phyloP scores from a whole-genome alignment of 2,329 filamentous ascomycete genomes.

The Aspergillus eucalypticola region DNA sequence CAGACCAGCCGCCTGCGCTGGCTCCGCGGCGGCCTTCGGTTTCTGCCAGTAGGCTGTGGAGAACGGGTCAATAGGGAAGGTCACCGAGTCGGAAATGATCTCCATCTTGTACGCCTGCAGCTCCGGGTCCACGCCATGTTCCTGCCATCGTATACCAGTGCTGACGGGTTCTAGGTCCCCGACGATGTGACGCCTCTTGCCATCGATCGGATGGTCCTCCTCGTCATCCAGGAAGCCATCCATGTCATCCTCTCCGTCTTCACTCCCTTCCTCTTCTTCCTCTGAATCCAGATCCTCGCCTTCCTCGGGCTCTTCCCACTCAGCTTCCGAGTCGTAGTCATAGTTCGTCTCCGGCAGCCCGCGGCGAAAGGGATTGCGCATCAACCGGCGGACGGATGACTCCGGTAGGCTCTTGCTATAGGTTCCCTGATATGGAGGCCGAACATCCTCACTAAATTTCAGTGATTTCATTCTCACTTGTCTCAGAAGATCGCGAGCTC shows the following conservation, averaged over 20 bases:
- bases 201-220: conserved; percentile 62
- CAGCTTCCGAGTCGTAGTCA: conserved; percentile 66
- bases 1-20: conserved; percentile 20
- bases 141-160: conserved; percentile 83
- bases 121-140: conserved; percentile 49
- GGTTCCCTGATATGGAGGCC: conserved; percentile 64
- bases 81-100: conserved; percentile 60
- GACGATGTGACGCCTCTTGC: conserved; percentile 59
- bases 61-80: conserved; percentile 77
- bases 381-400: conserved; percentile 46
- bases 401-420: conserved; percentile 54
- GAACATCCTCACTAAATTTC: conserved; percentile 62
- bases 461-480: conserved; percentile 59
- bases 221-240: conserved; percentile 88
- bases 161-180: conserved; percentile 73
- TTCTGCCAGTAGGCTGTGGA: conserved; percentile 75
- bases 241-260: conserved; percentile 78
- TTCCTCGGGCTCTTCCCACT: conserved; percentile 71
- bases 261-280: conserved; percentile 62
- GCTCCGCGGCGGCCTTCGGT: conserved; percentile 27
- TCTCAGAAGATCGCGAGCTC: conserved; percentile 46
- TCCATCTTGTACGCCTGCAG: conserved; percentile 69
- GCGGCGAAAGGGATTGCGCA: conserved; percentile 56
- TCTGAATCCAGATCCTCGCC: conserved; percentile 68
- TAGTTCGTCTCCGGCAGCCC: conserved; percentile 59